phyloP scores from a whole-genome alignment of 2,329 filamentous ascomycete species.

The Pyrenochaeta sp. region DNA sequence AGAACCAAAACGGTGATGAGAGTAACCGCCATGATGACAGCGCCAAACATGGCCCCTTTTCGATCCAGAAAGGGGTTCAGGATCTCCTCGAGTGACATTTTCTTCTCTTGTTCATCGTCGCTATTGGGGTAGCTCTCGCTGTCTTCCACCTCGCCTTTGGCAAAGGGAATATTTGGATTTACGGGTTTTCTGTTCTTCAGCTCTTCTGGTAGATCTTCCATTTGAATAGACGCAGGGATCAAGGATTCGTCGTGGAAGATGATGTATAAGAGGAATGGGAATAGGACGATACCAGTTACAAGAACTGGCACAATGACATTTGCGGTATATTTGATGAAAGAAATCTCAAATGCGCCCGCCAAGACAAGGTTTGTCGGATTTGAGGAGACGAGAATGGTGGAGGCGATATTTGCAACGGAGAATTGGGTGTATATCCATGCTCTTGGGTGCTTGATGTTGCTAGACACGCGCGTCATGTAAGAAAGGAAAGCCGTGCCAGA shows the following conservation, averaged over 20 bases:
- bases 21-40: constrained; percentile 70
- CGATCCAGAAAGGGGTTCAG: constrained; percentile 78
- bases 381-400: constrained; percentile 77
- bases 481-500: constrained; percentile 77
- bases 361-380: constrained; percentile 80
- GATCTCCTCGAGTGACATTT: constrained; percentile 72
- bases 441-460: constrained; percentile 73
- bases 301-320: constrained; percentile 78
- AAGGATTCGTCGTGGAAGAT: constrained; percentile 70
- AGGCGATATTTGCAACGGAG: constrained; percentile 74
- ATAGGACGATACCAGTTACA: constrained; percentile 71
- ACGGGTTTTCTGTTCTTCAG: constrained; percentile 64
- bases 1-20: constrained; percentile 70
- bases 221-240: constrained; percentile 70
- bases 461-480: constrained; percentile 78
- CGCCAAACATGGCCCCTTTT: constrained; percentile 69
- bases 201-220: constrained; percentile 71
- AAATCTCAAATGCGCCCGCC: constrained; percentile 74
- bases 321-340: constrained; percentile 76
- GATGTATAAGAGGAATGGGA: constrained; percentile 73
- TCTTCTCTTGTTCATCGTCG: constrained; percentile 58
- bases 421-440: constrained; percentile 80
- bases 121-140: constrained; percentile 56
- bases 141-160: constrained; percentile 63
- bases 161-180: constrained; percentile 76